Evolutionary conservation across 495 filamentous ascomycete genomes (phyloP).

Genomic region (Aspergillus nanangensis): DNA sequence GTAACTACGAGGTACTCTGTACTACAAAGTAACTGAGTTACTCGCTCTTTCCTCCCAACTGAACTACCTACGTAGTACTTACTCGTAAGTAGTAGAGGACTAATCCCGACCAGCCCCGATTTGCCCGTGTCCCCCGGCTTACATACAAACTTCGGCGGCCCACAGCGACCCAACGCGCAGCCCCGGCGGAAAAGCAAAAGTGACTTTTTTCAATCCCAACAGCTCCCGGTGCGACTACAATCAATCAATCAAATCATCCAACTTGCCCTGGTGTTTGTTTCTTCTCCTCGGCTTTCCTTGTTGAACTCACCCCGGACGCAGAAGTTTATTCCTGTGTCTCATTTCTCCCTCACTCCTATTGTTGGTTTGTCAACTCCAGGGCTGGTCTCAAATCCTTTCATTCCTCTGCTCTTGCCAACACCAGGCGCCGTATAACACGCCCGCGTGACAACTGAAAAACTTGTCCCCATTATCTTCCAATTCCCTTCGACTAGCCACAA

Average conservation of each 20-base stretch:
- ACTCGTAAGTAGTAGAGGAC: too few species aligned
- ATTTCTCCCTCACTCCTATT: neutral
- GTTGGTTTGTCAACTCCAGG: constrained; percentile 15
- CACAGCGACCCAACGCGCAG: constrained; percentile 28
- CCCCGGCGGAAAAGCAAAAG: constrained; percentile 20
- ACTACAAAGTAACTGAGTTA: too few species aligned
- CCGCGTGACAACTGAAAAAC: constrained; percentile 3
- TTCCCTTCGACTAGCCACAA: constrained; percentile 21
- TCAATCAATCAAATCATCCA: too few species aligned
- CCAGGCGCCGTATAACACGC: constrained; percentile 7
- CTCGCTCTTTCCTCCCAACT: too few species aligned
- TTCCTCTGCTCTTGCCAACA: constrained; percentile 13
- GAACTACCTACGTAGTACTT: too few species aligned
- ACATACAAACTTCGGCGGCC: constrained; percentile 12
- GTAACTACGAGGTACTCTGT: too few species aligned
- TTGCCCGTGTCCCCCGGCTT: constrained; percentile 14
- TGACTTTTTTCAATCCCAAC: constrained; percentile 27
- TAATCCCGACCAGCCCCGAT: constrained; percentile 17
- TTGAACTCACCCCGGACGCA: constrained; percentile 12
- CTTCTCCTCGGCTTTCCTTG: constrained; percentile 2
- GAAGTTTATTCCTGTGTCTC: constrained; percentile 7
- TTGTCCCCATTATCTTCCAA: too few species aligned
- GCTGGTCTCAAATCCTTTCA: constrained; percentile 31
- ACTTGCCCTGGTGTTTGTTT: constrained; percentile 8
- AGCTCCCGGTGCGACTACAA: constrained; percentile 1